Evolutionary conservation across 495 filamentous ascomycete species (phyloP).

Genomic region (Penicillium nucicola): DNA sequence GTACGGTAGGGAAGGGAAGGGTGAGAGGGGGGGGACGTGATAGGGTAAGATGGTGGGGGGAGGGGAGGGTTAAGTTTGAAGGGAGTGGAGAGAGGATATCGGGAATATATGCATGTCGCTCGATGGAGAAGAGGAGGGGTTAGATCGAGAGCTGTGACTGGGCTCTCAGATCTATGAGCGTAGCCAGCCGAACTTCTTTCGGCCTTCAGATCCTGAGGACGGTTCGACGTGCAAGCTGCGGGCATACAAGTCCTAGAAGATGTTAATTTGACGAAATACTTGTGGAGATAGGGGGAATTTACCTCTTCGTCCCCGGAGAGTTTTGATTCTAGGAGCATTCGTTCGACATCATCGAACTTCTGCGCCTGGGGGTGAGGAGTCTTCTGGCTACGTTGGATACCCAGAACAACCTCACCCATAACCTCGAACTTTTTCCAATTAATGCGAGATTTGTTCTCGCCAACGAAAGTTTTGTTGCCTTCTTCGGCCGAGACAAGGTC

Average conservation of each 20-base stretch:
- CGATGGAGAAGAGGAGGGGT: not conserved
- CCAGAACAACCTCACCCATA: conserved; percentile 85
- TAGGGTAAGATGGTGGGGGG: too few relatives aligned
- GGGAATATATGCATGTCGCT: not conserved
- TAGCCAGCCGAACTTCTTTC: conserved; percentile 46
- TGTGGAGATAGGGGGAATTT: conserved; percentile 2
- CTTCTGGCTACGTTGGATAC: conserved; percentile 86
- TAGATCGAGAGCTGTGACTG: not conserved
- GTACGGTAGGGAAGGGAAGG: conserved; percentile 1
- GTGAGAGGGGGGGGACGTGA: not conserved
- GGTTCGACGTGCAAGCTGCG: conserved; percentile 47
- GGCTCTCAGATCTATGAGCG: conserved; percentile 21
- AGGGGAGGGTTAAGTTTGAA: too few relatives aligned
- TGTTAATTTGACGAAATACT: conserved; percentile 11
- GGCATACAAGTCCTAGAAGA: conserved; percentile 39
- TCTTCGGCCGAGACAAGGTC: conserved; percentile 91
- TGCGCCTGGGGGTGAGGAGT: conserved; percentile 72
- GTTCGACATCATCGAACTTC: conserved; percentile 61
- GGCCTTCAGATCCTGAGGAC: conserved; percentile 36
- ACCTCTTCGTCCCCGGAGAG: conserved; percentile 51
- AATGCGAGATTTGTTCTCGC: conserved; percentile 68
- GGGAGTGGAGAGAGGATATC: not conserved
- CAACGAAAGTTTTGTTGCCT: conserved; percentile 85
- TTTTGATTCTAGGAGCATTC: conserved; percentile 69
- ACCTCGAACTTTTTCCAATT: conserved; percentile 99